Base-by-base conservation (phyloP, 2,329 filamentous ascomycete species). In the Fusarium robinianum region DNA sequence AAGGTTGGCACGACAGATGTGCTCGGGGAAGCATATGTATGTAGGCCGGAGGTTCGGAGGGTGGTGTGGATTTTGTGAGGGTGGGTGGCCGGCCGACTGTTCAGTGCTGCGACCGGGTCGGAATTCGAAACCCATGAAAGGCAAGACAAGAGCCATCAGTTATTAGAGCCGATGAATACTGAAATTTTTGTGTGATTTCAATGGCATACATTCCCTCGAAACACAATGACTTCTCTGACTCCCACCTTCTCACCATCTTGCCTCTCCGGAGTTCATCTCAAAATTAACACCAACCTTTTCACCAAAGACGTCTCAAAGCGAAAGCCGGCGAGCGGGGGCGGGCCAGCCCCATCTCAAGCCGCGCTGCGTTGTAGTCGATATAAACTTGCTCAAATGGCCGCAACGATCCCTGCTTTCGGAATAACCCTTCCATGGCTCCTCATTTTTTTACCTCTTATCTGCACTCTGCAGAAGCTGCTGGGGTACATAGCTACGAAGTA, bases 321-420 rank as follows among this genome's bases (percentile, higher is more conserved):
- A 33, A 23, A 38, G 9, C 17, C 21, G 15, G 41, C 40, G n/a
- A n/a, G 53, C 40, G 41, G 51, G 54, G 42, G 46, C 19, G 46
- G 48, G 44, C 44, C 47, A 29, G 33, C 19, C 31, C 30, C 19
- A 42, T 44, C 36, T 32, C 40, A 37, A 38, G 41, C 30, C 33
- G 19, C 25, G 33, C 23, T 24, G 26, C 46, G 39, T 35, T 51
- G 43, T 51, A 51, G 58, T 53, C 12, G 25, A 43, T 52, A 55
- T 60, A 68, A 71, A 71, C 68, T 71, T 71, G 68, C 68, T 71
- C 68, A 71, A 71, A 71, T 64, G 55, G 50, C 56, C 68, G 65
- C 68, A 69, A 29, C 18, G 40, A 54, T 38, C 47, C 55, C 48
- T 53, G 46, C 29, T 29, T 32, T 42, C 19, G 14, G 36, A 32